Evolutionary conservation across 1,284 basidiomycete genomes (phyloP), one percentile per base, ranked within the genome.

Genomic region (Ganoderma meredithae): DNA sequence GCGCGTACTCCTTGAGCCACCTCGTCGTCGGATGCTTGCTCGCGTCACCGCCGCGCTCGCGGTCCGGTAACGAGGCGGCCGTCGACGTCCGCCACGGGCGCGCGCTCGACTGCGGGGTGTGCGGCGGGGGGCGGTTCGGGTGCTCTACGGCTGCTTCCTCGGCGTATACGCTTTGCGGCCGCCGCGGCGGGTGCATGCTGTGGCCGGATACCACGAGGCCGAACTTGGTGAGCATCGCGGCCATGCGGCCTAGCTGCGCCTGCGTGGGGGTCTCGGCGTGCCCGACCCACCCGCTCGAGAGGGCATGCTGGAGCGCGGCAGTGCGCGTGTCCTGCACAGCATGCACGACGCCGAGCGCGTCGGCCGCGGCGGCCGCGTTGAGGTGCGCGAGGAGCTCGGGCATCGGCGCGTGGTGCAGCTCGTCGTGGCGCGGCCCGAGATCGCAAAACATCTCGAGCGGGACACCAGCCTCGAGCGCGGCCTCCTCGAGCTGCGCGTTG

Each of bases 401-500:
- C 55, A 39, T 8, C 19, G 55, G 10, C 15, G 31, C 1, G 36
- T n/a, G 31, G 33, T 39, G 55, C 55, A 36, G 36, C 33, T 36
- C 19, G 8, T 58, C 55, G 55, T 8, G 55, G 60, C 66, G 67
- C 52, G 66, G 61, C 58, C 67, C 69, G 61, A 74, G 64, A 52
- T 74, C 75, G 41, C 77, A 78, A 27, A 90, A 80, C 62, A 81
- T 83, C 36, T 82, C 79, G 1, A 90, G 80, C 0, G 90, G 84
- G 0, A 88, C 85, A 2, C 90, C 90, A 13, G 86, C 86, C 75
- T 91, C 90, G 69, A 89, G 80, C 0, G 90, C 87, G 3, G 90
- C 86, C 27, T 82, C 83, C 69, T 89, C 85, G 2, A 91, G 81
- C 76, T 89, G 82, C 8, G 75, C 75, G 22, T 80, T 81, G 31